These are phyloP conservation scores for Trichoderma koningiopsis DNA, from an alignment of 2,329 filamentous ascomycete species.

Conservation along the genomic window DNA sequence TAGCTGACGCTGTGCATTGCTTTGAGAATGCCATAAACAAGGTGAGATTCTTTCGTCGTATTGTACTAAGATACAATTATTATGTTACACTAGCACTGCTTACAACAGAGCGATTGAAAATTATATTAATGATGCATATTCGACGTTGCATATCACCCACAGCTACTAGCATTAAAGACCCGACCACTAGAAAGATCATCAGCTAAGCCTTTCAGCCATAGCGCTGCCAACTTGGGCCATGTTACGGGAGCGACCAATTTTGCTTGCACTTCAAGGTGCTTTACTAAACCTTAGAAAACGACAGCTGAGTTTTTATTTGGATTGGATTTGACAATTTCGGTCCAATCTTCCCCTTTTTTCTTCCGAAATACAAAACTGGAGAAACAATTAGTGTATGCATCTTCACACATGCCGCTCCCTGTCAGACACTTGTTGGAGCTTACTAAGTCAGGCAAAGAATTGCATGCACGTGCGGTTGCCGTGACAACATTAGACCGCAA, in stretches of 20 bases:
- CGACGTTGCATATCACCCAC: neutral
- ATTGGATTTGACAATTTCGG: neutral
- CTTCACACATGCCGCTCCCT: neutral
- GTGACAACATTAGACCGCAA: conserved; percentile 22
- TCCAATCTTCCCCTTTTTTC: neutral
- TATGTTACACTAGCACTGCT: neutral
- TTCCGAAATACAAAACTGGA: neutral
- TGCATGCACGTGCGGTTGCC: conserved; percentile 13
- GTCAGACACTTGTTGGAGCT: neutral
- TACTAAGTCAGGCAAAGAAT: neutral
- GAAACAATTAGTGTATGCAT: neutral
- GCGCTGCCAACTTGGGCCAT: neutral
- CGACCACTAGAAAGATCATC: neutral
- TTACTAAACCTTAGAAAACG: neutral
- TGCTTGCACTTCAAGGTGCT: neutral
- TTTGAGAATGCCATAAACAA: neutral
- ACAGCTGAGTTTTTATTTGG: neutral
- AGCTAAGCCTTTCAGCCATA: neutral
- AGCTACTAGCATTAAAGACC: neutral
- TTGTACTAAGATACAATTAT: neutral
- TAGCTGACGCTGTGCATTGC: neutral
- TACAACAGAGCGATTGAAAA: neutral
- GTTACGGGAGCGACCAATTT: neutral
- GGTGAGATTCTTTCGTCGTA: neutral
- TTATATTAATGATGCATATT: neutral